Conservation (phyloP, 2,329 filamentous ascomycete genomes). For the Trichoderma aggressivum region DNA sequence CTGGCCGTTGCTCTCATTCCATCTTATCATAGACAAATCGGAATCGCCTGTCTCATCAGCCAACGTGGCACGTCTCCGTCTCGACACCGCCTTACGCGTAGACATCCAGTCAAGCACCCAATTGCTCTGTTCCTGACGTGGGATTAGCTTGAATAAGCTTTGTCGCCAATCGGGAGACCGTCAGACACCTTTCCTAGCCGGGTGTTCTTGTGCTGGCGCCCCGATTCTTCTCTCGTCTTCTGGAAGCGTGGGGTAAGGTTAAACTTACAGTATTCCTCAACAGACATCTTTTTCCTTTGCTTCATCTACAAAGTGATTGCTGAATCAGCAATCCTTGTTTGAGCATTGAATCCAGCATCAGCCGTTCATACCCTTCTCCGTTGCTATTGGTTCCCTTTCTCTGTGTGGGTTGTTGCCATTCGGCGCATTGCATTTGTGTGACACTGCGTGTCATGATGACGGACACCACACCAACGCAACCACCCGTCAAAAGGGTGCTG, state of each 20-base stretch:
- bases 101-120: background rate
- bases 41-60: constrained; percentile 2
- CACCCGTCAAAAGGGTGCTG: constrained; percentile 25
- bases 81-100: constrained; percentile 5
- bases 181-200: background rate
- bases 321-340: background rate
- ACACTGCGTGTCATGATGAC: background rate
- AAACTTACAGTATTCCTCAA: background rate
- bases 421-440: background rate
- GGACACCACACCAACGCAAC: constrained; percentile 8
- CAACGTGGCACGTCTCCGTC: constrained; percentile 9
- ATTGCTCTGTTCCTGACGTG: background rate
- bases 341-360: background rate
- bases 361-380: background rate
- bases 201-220: background rate
- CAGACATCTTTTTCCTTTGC: background rate
- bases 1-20: background rate
- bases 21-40: constrained; percentile 1
- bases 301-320: background rate
- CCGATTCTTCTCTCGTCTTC: background rate
- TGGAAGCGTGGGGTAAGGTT: constrained; percentile 5
- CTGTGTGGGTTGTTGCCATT: background rate
- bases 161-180: constrained; percentile 7
- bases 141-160: constrained; percentile 5
- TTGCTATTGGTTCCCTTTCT: background rate